Evolutionary conservation across 2,329 filamentous ascomycete genomes (phyloP).

Genomic region (Metarhizium robertsii): DNA sequence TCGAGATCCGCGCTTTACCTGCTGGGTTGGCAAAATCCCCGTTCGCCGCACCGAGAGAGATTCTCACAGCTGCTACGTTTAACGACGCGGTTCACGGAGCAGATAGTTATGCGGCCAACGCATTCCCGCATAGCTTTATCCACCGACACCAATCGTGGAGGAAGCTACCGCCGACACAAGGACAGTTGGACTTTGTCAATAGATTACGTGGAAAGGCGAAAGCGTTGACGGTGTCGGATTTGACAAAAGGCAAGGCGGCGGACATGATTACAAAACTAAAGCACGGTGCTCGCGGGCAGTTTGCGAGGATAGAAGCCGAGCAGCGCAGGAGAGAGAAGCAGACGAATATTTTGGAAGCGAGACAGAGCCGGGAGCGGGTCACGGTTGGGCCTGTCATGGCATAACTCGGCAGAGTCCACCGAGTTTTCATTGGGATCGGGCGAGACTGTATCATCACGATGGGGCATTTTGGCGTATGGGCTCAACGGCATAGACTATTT

Average conservation of each 20-base stretch:
- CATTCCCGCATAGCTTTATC: slow-evolving; percentile 61
- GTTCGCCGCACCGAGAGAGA: slow-evolving; percentile 57
- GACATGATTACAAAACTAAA: slow-evolving; percentile 93
- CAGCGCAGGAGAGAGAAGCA: slow-evolving; percentile 39
- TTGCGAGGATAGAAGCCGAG: slow-evolving; percentile 39
- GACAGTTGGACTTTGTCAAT: slow-evolving; percentile 62
- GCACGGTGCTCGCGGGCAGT: slow-evolving; percentile 66
- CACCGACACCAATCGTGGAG: slow-evolving; percentile 62
- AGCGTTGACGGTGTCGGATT: slow-evolving; percentile 40
- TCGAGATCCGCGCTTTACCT: slow-evolving; percentile 40
- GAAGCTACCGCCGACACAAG: slow-evolving; percentile 49
- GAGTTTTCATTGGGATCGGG: background rate
- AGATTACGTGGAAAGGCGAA: slow-evolving; percentile 46
- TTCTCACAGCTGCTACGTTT: slow-evolving; percentile 59
- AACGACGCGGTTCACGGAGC: slow-evolving; percentile 71
- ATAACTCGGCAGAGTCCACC: slow-evolving; percentile 7
- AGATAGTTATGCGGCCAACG: slow-evolving; percentile 65
- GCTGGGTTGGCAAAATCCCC: slow-evolving; percentile 40
- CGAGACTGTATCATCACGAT: background rate
- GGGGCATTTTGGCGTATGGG: background rate
- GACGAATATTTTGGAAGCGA: slow-evolving; percentile 25
- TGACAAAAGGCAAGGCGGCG: slow-evolving; percentile 72
- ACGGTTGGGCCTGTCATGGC: slow-evolving; percentile 41
- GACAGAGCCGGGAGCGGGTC: slow-evolving; percentile 40
- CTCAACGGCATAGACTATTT: background rate